Evolutionary conservation across 768 basidiomycete species (phyloP), one percentile per base, ranked within the genome.

Genomic region (Lepiota venenata): DNA sequence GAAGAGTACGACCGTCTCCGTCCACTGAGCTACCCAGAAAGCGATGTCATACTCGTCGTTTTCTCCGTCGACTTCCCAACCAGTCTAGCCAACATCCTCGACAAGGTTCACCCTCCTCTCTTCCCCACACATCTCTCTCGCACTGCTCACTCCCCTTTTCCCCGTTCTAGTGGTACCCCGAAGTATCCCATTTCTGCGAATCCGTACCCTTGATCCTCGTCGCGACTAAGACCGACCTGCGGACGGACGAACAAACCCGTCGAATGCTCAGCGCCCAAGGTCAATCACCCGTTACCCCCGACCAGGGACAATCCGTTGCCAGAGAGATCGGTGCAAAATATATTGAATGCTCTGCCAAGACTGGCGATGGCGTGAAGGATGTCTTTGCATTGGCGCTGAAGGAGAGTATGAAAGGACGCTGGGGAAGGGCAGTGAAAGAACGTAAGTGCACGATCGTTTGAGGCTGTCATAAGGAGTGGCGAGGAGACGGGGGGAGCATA

Each of bases 11-110:
- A 95, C 69, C 81, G 90, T 58, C 79, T 94, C 52, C 80, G 91
- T 60, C 90, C 91, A 16, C 76, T 93, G 58, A 89, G 87, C 67
- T 93, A 93, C 61, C 90, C 91, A 16, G 91, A 93, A 69, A 88
- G 85, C 76, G 82, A 92, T 64, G 90, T 93, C 56, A 92, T 96
- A 63, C 87, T 96, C 61, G 91, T 96, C 61, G 93, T 95, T 25
- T 97, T 96, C 75, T 93, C 91, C 10, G 76, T 95, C 67, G 93
- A 96, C 75, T 95, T 93, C 64, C 94, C 93, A 7, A 85, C 87
- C 10, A 91, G 88, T 66, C 83, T 97, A 21, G 91, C 80, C 39
- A 98, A 98, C 63, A 91, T 97, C 49, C 83, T 87, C 65, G 91
- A 92, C 69, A 93, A 93, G 82, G 91, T 88, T 25, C 56, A 2